Percentiles rank a stretch among this genome's conserved stretches.
Evolutionary conservation across 1,284 basidiomycete species (phyloP).

Genomic region (Termitomyces sp.): DNA sequence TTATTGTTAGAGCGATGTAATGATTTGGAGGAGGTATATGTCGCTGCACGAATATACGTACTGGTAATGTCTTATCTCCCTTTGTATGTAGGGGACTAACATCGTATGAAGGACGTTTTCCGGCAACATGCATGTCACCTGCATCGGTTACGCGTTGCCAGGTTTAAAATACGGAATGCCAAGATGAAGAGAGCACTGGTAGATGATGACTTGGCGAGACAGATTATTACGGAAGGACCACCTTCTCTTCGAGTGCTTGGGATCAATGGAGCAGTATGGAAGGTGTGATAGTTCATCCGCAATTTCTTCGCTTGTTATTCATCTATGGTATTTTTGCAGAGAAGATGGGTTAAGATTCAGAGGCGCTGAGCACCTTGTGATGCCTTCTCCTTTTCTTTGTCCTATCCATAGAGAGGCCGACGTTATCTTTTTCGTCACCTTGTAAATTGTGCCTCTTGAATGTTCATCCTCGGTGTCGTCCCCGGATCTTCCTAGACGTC

Average conservation of each 20-base stretch:
- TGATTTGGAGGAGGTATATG: conserved; percentile 25
- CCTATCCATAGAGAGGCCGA: background rate
- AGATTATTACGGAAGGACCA: conserved; percentile 20
- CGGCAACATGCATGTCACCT: conserved; percentile 14
- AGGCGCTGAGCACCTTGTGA: background rate
- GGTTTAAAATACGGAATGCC: conserved; percentile 26
- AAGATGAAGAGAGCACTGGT: conserved; percentile 17
- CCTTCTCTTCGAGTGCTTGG: conserved; percentile 22
- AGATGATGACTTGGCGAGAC: conserved; percentile 17
- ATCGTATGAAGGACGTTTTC: conserved; percentile 18
- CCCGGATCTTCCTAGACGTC: background rate
- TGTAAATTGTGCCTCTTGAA: background rate
- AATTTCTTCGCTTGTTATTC: background rate
- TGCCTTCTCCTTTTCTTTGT: background rate
- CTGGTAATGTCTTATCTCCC: conserved; percentile 19
- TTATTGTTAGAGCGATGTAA: conserved; percentile 10
- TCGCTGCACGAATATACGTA: conserved; percentile 21
- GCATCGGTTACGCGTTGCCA: conserved; percentile 21
- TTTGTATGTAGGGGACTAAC: background rate
- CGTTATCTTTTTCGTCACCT: background rate
- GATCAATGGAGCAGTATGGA: conserved; percentile 26
- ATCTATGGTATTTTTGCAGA: conserved; percentile 9
- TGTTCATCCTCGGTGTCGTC: background rate
- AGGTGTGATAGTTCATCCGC: conserved; percentile 20
- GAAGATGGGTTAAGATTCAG: conserved; percentile 11